Evolutionary conservation across 192 early-diverging fungal species (phyloP).

Genomic region (Coemansia reversa): DNA sequence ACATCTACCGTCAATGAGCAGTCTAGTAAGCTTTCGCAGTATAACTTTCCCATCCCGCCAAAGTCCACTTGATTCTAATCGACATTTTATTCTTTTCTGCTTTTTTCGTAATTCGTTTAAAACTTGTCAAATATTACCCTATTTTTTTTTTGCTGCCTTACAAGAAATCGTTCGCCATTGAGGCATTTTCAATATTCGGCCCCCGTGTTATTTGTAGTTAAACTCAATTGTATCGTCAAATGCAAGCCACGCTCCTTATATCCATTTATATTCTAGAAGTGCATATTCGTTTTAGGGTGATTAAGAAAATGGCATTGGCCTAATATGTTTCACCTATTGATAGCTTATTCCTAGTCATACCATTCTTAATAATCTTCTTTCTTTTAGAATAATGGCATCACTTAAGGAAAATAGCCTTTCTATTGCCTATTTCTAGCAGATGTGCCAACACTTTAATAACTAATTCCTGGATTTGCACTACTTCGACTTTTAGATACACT

Average conservation of each 20-base stretch:
- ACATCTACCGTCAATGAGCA: conserved; percentile 45
- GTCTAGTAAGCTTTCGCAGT: conserved; percentile 9
- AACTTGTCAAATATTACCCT: too few relatives aligned
- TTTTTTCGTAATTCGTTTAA: background rate
- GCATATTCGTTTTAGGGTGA: too few relatives aligned
- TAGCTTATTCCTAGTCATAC: too few relatives aligned
- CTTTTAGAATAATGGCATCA: background rate
- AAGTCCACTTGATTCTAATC: conserved; percentile 5
- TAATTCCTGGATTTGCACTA: too few relatives aligned
- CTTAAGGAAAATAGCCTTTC: background rate
- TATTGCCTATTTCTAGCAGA: too few relatives aligned
- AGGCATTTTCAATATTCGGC: background rate
- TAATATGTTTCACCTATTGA: too few relatives aligned
- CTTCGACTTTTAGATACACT: background rate
- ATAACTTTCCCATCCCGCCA: conserved; percentile 20
- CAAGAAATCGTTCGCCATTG: too few relatives aligned
- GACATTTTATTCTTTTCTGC: background rate
- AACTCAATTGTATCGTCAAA: background rate
- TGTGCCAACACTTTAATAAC: too few relatives aligned
- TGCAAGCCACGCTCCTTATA: conserved; percentile 1
- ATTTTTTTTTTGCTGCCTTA: too few relatives aligned
- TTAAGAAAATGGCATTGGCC: too few relatives aligned
- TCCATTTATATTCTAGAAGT: too few relatives aligned
- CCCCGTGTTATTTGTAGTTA: background rate
- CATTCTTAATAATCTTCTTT: background rate